Evolutionary conservation across 495 filamentous ascomycete species (phyloP).

Genomic region (Talaromyces stipitatus): DNA sequence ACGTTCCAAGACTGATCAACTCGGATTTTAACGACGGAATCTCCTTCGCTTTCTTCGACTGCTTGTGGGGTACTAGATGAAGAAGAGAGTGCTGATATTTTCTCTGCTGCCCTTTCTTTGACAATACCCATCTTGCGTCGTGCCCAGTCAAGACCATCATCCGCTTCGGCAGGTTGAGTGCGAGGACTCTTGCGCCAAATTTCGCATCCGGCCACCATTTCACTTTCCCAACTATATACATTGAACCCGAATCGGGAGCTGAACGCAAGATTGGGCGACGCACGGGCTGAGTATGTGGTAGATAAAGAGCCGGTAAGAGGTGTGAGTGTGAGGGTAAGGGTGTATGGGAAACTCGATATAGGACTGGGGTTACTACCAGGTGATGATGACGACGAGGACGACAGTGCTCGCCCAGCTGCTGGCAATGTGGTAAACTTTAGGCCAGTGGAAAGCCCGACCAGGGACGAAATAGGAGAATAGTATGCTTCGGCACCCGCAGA

Average conservation of each 20-base stretch:
- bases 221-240: slow-evolving; percentile 95
- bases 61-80: slow-evolving; percentile 12
- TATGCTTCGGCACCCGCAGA: slow-evolving; percentile 89
- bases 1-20: slow-evolving; percentile 79
- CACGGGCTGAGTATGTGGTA: slow-evolving; percentile 82
- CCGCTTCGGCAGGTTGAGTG: slow-evolving; percentile 12
- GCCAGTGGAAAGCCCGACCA: slow-evolving; percentile 74
- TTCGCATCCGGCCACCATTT: slow-evolving; percentile 82
- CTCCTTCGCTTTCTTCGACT: slow-evolving; percentile 53
- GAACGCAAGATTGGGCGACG: slow-evolving; percentile 70
- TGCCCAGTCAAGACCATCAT: slow-evolving; percentile 40
- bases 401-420: slow-evolving; percentile 56
- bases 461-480: slow-evolving; percentile 86
- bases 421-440: slow-evolving; percentile 86
- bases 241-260: slow-evolving; percentile 94
- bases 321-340: slow-evolving; percentile 83
- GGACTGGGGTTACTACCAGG: slow-evolving; percentile 18
- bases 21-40: slow-evolving; percentile 84
- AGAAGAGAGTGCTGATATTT: slow-evolving; percentile 17
- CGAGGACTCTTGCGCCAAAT: slow-evolving; percentile 61
- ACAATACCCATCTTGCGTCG: slow-evolving; percentile 29
- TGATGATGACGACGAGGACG: slow-evolving; percentile 11
- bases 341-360: slow-evolving; percentile 65
- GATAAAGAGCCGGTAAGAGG: slow-evolving; percentile 89
- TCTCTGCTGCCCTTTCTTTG: not conserved